Conservation (phyloP, 345 rosid species). For the Gossypium stocksii region DNA sequence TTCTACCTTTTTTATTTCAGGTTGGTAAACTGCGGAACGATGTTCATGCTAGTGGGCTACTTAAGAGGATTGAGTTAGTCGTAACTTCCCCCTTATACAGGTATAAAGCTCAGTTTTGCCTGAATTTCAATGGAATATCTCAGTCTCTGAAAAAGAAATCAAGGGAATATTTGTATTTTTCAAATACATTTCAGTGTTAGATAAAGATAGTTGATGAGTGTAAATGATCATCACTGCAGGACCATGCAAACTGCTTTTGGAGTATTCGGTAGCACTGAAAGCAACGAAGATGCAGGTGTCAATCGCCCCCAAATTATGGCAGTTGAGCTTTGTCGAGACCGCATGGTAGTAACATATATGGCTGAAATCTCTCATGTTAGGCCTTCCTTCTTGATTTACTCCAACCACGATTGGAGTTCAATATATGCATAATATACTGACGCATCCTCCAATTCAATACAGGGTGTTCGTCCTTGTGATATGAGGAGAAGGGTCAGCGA, state of each 20-base stretch:
- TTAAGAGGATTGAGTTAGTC: conserved; percentile 43
- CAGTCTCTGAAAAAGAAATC: no score
- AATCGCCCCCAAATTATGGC: conserved; percentile 50
- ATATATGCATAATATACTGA: background rate
- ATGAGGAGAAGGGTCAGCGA: conserved; percentile 60
- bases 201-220: background rate
- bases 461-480: conserved; percentile 91
- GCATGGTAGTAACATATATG: conserved; percentile 36
- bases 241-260: conserved; percentile 74
- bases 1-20: conserved; percentile 15
- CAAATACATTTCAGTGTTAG: background rate
- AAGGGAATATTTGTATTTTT: background rate
- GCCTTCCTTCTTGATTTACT: background rate
- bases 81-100: conserved; percentile 56
- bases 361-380: background rate
- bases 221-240: conserved; percentile 23
- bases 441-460: background rate
- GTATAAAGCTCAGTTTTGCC: conserved; percentile 18
- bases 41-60: conserved; percentile 31
- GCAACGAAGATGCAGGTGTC: conserved; percentile 21
- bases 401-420: background rate
- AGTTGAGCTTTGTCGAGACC: conserved; percentile 64
- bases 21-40: conserved; percentile 32
- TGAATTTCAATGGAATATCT: background rate
- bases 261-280: conserved; percentile 41